Percentiles rank a stretch among this genome's conserved stretches.
These are phyloP conservation scores for Millerozyma miso DNA, from an alignment of 805 yeast genomes.

Conservation along the genomic window DNA sequence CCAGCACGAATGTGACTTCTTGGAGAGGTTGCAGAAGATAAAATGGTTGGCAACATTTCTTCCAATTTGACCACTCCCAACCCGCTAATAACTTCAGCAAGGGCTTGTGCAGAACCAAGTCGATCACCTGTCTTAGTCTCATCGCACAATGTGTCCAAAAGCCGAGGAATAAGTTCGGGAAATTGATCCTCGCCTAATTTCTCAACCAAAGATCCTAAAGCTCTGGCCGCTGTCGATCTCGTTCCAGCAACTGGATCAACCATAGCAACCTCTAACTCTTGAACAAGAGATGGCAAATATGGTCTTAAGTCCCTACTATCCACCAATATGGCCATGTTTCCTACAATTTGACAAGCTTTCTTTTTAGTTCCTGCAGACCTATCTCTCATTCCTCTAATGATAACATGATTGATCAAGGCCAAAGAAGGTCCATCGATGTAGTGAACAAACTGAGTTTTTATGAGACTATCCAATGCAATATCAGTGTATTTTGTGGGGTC, in stretches of 20 bases:
- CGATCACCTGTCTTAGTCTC: slow-evolving; percentile 82
- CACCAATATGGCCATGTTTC: slow-evolving; percentile 95
- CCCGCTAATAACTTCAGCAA: slow-evolving; percentile 91
- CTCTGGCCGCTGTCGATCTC: slow-evolving; percentile 95
- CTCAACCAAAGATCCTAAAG: slow-evolving; percentile 92
- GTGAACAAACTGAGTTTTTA: slow-evolving; percentile 91
- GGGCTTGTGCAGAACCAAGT: slow-evolving; percentile 95
- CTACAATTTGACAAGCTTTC: slow-evolving; percentile 96
- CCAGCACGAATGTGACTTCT: slow-evolving; percentile 81
- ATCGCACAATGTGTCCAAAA: slow-evolving; percentile 72
- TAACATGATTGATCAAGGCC: slow-evolving; percentile 90
- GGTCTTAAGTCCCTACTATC: slow-evolving; percentile 84
- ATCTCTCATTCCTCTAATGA: slow-evolving; percentile 92
- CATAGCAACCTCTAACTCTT: slow-evolving; percentile 88
- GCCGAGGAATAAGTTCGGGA: slow-evolving; percentile 84
- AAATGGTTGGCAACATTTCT: slow-evolving; percentile 77
- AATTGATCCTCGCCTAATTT: slow-evolving; percentile 93
- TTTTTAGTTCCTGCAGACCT: slow-evolving; percentile 90
- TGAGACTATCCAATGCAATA: slow-evolving; percentile 76
- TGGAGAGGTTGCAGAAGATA: slow-evolving; percentile 64
- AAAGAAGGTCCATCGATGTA: slow-evolving; percentile 97
- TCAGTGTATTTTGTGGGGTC: slow-evolving; percentile 92
- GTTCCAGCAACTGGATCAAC: slow-evolving; percentile 98
- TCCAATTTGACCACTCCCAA: slow-evolving; percentile 85
- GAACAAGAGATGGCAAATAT: slow-evolving; percentile 70